Evolutionary conservation across 2,329 filamentous ascomycete genomes (phyloP).

Genomic region (Colletotrichum simmondsii): DNA sequence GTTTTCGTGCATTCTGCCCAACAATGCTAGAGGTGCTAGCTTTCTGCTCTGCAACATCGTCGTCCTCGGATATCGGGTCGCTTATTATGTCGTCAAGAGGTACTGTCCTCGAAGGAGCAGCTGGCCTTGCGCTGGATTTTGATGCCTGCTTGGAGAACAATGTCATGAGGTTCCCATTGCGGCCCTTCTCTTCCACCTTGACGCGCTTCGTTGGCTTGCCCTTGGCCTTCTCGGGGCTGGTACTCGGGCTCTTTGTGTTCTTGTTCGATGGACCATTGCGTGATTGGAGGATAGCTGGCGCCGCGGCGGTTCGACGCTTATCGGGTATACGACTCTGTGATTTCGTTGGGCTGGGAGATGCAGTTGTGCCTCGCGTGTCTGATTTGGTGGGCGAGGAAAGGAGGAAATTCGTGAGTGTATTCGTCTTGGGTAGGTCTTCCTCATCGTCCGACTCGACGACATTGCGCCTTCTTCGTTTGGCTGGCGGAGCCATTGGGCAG

Average conservation of each 20-base stretch:
- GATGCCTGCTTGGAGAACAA: conserved; percentile 73
- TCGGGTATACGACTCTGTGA: background rate
- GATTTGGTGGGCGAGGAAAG: conserved; percentile 61
- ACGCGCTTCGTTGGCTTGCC: conserved; percentile 43
- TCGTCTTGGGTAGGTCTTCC: conserved; percentile 51
- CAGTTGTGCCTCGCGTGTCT: conserved; percentile 44
- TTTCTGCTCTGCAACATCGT: conserved; percentile 63
- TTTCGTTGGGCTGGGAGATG: conserved; percentile 56
- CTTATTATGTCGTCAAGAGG: conserved; percentile 61
- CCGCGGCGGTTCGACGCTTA: background rate
- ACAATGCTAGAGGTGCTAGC: conserved; percentile 65
- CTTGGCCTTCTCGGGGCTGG: conserved; percentile 61
- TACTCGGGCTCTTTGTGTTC: conserved; percentile 50
- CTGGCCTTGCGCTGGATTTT: conserved; percentile 44
- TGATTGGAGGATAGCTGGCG: conserved; percentile 38
- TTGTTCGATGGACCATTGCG: conserved; percentile 37
- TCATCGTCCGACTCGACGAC: conserved; percentile 63
- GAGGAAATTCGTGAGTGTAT: conserved; percentile 65
- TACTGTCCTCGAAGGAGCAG: conserved; percentile 42
- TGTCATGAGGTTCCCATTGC: conserved; percentile 66
- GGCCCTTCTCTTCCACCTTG: conserved; percentile 61
- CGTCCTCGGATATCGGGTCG: conserved; percentile 71
- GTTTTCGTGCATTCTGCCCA: conserved; percentile 65
- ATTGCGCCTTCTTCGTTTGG: conserved; percentile 70
- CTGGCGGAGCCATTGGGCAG: conserved; percentile 63